Evolutionary conservation across 2,329 filamentous ascomycete species (phyloP), one percentile per base, ranked within the genome.

Genomic region (Plenodomus lindquistii): DNA sequence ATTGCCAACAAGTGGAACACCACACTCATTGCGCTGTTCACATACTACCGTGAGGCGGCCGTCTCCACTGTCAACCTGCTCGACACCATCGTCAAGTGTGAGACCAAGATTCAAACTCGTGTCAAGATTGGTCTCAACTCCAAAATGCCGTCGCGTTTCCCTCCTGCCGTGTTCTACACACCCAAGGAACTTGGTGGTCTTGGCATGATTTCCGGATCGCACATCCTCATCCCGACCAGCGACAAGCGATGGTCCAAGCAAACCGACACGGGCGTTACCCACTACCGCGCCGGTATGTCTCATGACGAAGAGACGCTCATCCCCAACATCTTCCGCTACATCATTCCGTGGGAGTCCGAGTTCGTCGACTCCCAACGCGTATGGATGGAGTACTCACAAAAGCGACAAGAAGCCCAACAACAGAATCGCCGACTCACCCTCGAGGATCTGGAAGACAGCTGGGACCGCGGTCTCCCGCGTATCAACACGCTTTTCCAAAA

Each of bases 1-100:
- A 99, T 99, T 67, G 94, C 95, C 39, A 99, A 99, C 77, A 99
- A 99, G 77, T 99, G 95, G 94, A 99, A 99, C 75, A 99, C 94
- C 0, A 94, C 91, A 1, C 75, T 99, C 59, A 99, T 99, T 65
- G 92, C 94, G 0, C 82, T 99, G 20, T 99, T 99, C 76, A 97
- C 94, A 0, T 99, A 99, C 75, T 99, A 99, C 70, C 90, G 94
- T 71, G 94, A 99, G 71, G 94, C 94, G 40, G 94, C 94, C 15
- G 93, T 97, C 1, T 96, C 93, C 1, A 99, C 95, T 0, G 90
- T 97, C 52, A 89, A 91, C 53, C 80, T 99, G 4, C 82, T 99
- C 2, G 94, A 99, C 69, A 97, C 93, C 0, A 99, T 99, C 62
- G 94, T 99, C 71, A 99, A 99, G 76, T 99, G 94, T 62, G 94